Conservation (phyloP, 805 yeast genomes). For the Wickerhamomyces kurtzmanii region DNA sequence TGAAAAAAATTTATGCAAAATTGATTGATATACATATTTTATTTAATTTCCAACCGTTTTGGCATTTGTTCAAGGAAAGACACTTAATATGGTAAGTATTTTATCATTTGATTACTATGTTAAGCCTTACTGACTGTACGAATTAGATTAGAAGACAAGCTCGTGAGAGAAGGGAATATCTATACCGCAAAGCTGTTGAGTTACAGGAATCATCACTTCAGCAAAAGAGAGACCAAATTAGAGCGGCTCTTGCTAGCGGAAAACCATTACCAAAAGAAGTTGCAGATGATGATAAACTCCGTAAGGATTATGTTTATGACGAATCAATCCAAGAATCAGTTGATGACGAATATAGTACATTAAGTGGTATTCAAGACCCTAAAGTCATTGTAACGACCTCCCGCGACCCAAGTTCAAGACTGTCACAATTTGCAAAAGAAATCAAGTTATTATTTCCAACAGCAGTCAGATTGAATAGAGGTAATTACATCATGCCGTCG, state of each 20-base stretch:
- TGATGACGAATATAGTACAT: slow-evolving; percentile 87
- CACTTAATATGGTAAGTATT: too few species aligned
- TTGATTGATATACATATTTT: too few species aligned
- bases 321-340: slow-evolving; percentile 58
- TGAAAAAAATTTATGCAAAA: too few species aligned
- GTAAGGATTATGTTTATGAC: slow-evolving; percentile 78
- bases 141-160: slow-evolving; percentile 72
- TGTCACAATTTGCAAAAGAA: slow-evolving; percentile 90
- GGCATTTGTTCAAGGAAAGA: too few species aligned
- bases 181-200: slow-evolving; percentile 81
- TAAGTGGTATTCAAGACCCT: slow-evolving; percentile 87
- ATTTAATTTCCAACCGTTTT: too few species aligned
- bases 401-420: slow-evolving; percentile 77
- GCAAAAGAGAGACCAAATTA: slow-evolving; percentile 78
- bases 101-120: too few species aligned
- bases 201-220: slow-evolving; percentile 81
- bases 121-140: too few species aligned
- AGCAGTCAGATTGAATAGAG: slow-evolving; percentile 82
- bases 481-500: slow-evolving; percentile 80
- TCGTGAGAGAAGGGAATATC: slow-evolving; percentile 89
- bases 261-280: slow-evolving; percentile 83
- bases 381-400: slow-evolving; percentile 88
- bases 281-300: slow-evolving; percentile 77
- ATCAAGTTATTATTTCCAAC: slow-evolving; percentile 85
- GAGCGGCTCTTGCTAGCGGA: slow-evolving; percentile 85